Conservation (phyloP, 352 stramenopile species). For the Blastocystis sp. region DNA sequence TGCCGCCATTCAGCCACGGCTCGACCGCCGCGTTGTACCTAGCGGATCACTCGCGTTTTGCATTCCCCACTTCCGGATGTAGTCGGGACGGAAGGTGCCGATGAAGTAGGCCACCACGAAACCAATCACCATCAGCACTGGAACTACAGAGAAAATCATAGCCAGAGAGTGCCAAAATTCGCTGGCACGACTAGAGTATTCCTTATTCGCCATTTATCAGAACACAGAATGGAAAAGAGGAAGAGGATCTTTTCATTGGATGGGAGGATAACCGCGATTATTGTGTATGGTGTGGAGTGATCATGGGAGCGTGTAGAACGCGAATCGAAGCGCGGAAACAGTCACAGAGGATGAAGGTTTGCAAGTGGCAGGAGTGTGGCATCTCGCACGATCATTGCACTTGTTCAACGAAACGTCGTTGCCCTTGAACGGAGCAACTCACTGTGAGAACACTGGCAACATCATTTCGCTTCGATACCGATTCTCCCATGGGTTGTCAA, state of each 20-base stretch:
- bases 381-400: too few species aligned
- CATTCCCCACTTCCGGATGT: slow-evolving; percentile 8
- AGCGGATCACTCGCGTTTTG: background rate
- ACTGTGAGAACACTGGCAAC: too few species aligned
- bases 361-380: too few species aligned
- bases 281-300: too few species aligned
- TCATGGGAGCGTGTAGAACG: too few species aligned
- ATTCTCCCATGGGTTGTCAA: too few species aligned
- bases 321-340: too few species aligned
- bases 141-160: background rate
- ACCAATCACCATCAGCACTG: slow-evolving; percentile 19
- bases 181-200: background rate
- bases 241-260: slow-evolving; percentile 19
- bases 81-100: background rate
- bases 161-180: background rate
- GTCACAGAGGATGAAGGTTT: too few species aligned
- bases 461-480: too few species aligned
- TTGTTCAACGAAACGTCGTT: too few species aligned
- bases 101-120: slow-evolving; percentile 32
- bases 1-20: slow-evolving; percentile 14
- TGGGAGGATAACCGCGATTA: background rate
- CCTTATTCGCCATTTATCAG: slow-evolving; percentile 1
- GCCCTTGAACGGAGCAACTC: too few species aligned
- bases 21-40: slow-evolving; percentile 50
- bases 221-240: background rate